Conservation (phyloP, 2,329 filamentous ascomycete genomes). For the Aspergillus carbonarius region DNA sequence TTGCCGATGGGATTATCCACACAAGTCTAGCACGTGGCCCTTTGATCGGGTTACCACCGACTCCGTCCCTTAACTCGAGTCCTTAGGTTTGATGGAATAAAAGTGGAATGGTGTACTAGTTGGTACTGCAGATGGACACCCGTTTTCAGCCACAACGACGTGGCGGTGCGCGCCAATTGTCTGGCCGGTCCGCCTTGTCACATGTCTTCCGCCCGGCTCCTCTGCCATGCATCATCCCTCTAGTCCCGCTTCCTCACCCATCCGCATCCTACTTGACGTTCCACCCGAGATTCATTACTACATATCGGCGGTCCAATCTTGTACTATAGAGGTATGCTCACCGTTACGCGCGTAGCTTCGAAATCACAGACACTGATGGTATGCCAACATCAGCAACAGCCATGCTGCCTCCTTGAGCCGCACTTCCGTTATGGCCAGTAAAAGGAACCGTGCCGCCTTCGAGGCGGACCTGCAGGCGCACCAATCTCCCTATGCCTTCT, state of each 20-base stretch:
- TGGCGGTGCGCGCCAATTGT: slow-evolving; percentile 10
- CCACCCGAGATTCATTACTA: background rate
- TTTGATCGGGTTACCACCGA: too few species aligned
- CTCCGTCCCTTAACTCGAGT: too few species aligned
- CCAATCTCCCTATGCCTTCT: slow-evolving; percentile 72
- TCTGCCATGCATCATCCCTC: background rate
- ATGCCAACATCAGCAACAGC: background rate
- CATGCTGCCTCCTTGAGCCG: slow-evolving; percentile 1
- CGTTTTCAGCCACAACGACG: slow-evolving; percentile 8
- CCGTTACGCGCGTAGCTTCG: background rate
- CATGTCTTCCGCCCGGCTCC: slow-evolving; percentile 4
- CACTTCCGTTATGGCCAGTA: slow-evolving; percentile 63
- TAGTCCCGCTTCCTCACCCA: background rate
- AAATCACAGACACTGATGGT: background rate
- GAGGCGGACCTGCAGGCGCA: slow-evolving; percentile 69
- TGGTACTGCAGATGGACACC: too few species aligned
- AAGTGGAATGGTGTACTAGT: background rate
- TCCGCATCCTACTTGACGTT: background rate
- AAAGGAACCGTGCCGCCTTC: slow-evolving; percentile 75
- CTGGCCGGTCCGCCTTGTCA: slow-evolving; percentile 3
- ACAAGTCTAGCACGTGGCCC: background rate
- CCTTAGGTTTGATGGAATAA: too few species aligned
- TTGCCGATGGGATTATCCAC: background rate
- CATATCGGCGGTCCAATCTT: background rate
- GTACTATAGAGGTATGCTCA: background rate